phyloP scores from a whole-genome alignment of 2,329 filamentous ascomycete genomes.

The Pestalotiopsis fici region DNA sequence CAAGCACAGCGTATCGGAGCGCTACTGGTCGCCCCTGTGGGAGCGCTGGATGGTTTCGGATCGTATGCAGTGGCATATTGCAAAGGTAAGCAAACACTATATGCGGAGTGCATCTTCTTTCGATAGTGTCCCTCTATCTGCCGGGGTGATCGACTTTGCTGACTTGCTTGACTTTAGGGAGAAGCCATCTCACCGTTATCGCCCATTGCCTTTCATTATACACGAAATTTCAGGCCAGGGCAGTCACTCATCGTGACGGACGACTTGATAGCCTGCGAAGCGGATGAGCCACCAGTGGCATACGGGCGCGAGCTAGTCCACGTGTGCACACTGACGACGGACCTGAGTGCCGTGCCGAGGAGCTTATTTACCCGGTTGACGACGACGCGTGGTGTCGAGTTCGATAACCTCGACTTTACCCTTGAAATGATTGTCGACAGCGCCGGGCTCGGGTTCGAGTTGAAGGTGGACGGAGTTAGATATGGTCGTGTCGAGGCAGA shows the following conservation, averaged over 20 bases:
- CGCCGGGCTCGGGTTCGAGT: conserved; percentile 73
- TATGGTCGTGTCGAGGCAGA: conserved; percentile 79
- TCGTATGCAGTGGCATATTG: conserved; percentile 84
- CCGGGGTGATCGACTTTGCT: not conserved
- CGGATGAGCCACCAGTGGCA: conserved; percentile 63
- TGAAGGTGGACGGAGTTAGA: conserved; percentile 76
- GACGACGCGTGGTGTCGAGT: conserved; percentile 78
- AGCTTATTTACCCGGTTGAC: conserved; percentile 74
- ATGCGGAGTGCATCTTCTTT: not conserved
- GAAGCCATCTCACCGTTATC: conserved; percentile 73
- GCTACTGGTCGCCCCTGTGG: conserved; percentile 81
- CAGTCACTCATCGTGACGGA: conserved; percentile 79
- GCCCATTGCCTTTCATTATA: conserved; percentile 83
- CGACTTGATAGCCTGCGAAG: conserved; percentile 75
- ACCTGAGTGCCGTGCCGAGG: conserved; percentile 73
- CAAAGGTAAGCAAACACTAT: conserved; percentile 57
- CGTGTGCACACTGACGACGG: conserved; percentile 80
- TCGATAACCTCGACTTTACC: conserved; percentile 80
- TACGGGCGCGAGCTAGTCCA: conserved; percentile 65
- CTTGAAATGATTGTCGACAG: conserved; percentile 83
- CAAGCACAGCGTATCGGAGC: conserved; percentile 71
- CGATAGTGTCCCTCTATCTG: not conserved
- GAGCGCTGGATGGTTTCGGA: conserved; percentile 83
- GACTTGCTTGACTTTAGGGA: conserved; percentile 46
- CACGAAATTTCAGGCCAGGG: conserved; percentile 78